phyloP scores from a whole-genome alignment of 805 yeast species.

The Yarrowia deformans region DNA sequence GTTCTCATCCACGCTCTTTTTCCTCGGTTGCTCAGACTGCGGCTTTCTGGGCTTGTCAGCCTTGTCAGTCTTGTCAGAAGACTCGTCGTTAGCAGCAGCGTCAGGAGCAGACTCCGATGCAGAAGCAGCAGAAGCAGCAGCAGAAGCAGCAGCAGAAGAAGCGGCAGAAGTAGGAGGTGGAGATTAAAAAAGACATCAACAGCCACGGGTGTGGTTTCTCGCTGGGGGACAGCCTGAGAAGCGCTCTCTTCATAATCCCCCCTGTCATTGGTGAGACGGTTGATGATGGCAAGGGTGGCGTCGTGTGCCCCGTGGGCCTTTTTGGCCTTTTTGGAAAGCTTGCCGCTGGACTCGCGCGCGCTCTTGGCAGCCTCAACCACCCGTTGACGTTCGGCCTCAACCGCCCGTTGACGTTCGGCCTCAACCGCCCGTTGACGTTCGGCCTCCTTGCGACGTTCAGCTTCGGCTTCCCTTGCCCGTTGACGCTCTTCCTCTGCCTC shows the following conservation, averaged over 20 bases:
- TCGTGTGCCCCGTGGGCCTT: background rate
- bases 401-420: no score
- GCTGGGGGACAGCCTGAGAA: background rate
- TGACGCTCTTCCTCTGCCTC: background rate
- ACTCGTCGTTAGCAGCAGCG: slow-evolving; percentile 31
- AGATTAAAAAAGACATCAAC: background rate
- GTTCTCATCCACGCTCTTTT: background rate
- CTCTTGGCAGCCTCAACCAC: slow-evolving; percentile 1
- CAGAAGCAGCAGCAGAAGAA: background rate
- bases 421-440: background rate
- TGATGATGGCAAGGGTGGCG: background rate
- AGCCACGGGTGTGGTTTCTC: background rate
- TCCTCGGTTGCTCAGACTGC: background rate
- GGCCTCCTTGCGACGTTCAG: no score
- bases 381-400: no score
- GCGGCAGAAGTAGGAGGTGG: background rate
- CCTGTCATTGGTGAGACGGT: background rate
- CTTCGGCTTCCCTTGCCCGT: no score
- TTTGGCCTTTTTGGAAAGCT: background rate
- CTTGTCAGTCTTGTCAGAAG: slow-evolving; percentile 42
- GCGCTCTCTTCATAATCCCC: background rate
- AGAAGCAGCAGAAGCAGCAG: background rate
- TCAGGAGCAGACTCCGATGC: no score
- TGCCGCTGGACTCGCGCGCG: background rate
- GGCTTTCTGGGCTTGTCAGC: background rate